Percentiles rank a stretch among this genome's conserved stretches.
These are phyloP conservation scores for Neopestalotiopsis sp. DNA, from an alignment of 2,329 filamentous ascomycete genomes.

Conservation along the genomic window DNA sequence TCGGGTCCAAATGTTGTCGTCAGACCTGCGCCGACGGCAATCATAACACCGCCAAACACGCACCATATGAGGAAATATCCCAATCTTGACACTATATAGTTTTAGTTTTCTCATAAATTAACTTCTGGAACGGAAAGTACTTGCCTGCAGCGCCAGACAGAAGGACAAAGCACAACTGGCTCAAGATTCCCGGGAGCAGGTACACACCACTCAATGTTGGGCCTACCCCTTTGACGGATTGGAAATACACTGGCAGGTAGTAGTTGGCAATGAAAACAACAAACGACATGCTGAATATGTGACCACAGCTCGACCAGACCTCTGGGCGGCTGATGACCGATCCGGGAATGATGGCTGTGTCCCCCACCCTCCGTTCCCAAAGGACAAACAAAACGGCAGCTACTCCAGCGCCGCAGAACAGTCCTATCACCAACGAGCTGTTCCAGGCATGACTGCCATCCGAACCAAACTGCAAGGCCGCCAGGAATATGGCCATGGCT, in stretches of 20 bases:
- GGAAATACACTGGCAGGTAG: constrained; percentile 18
- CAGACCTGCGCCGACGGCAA: no score
- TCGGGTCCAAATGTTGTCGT: not conserved
- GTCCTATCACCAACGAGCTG: constrained; percentile 39
- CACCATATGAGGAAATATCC: no score
- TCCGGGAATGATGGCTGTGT: constrained; percentile 54
- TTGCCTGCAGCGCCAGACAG: no score
- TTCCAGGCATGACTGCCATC: constrained; percentile 40
- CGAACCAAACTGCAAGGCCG: constrained; percentile 48
- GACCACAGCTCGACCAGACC: constrained; percentile 41
- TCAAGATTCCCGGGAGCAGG: constrained; percentile 34
- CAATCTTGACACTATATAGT: no score
- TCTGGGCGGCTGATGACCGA: constrained; percentile 46
- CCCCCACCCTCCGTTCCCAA: constrained; percentile 49
- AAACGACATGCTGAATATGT: constrained; percentile 23
- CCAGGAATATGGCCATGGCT: constrained; percentile 44
- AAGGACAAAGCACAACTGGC: constrained; percentile 35
- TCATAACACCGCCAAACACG: no score
- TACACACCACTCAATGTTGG: constrained; percentile 37
- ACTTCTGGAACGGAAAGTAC: no score
- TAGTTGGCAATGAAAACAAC: constrained; percentile 27
- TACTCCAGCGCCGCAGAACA: constrained; percentile 40
- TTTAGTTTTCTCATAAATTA: no score
- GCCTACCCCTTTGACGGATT: constrained; percentile 18
- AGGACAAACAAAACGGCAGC: constrained; percentile 38